Percentiles rank a stretch among this genome's conserved stretches.
These are phyloP conservation scores for Hypoxylon sp. DNA, from an alignment of 2,329 filamentous ascomycete genomes.

Conservation along the genomic window DNA sequence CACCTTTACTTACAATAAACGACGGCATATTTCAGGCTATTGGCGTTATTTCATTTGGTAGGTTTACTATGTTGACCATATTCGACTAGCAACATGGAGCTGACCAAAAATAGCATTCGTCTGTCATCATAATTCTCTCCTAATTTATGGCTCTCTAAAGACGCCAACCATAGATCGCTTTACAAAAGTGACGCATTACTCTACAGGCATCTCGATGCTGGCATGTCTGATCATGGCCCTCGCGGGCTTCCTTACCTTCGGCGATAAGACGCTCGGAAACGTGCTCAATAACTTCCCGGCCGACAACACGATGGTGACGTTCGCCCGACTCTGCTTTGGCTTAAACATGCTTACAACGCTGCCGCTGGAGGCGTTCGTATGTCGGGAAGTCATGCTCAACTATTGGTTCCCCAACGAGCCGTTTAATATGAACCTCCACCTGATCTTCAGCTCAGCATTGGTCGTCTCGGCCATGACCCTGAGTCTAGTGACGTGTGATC, in stretches of 20 bases:
- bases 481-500: slow-evolving; percentile 88
- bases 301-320: slow-evolving; percentile 92
- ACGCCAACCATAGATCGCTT: slow-evolving; percentile 98
- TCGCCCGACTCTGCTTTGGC: slow-evolving; percentile 94
- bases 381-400: slow-evolving; percentile 93
- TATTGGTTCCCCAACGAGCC: slow-evolving; percentile 79
- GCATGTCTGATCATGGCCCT: slow-evolving; percentile 92
- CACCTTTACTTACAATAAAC: slow-evolving; percentile 81
- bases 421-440: slow-evolving; percentile 85
- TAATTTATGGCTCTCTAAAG: slow-evolving; percentile 95
- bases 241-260: slow-evolving; percentile 91
- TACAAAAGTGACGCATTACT: slow-evolving; percentile 91
- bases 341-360: slow-evolving; percentile 99
- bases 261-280: slow-evolving; percentile 91
- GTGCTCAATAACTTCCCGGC: slow-evolving; percentile 97
- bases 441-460: slow-evolving; percentile 86
- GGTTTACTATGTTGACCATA: slow-evolving; percentile 44
- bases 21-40: slow-evolving; percentile 94
- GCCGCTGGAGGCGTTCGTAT: slow-evolving; percentile 96
- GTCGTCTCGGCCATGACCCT: slow-evolving; percentile 83
- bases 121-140: slow-evolving; percentile 92
- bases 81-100: slow-evolving; percentile 33
- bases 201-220: slow-evolving; percentile 88
- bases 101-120: slow-evolving; percentile 68
- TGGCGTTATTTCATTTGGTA: slow-evolving; percentile 97